Conservation (phyloP, 768 basidiomycete genomes). For the Inosperma sp. region DNA sequence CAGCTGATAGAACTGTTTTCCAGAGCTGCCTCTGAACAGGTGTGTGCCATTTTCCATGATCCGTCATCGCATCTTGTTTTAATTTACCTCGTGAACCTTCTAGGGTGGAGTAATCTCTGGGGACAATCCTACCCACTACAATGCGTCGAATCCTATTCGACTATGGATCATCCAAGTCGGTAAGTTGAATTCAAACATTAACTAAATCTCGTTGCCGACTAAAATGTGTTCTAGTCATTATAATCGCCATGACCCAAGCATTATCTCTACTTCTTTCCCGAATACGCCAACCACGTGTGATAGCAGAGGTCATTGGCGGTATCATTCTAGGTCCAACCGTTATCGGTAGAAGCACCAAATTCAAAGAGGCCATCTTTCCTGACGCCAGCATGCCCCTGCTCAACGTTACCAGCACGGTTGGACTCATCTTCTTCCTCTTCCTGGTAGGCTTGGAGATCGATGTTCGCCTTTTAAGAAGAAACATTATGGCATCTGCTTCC, state of each 20-base stretch:
- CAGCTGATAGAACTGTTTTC: constrained; percentile 36
- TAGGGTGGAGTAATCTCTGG: constrained; percentile 78
- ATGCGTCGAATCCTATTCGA: constrained; percentile 60
- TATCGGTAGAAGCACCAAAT: no score
- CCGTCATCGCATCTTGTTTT: not conserved
- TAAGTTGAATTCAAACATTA: no score
- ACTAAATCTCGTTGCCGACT: no score
- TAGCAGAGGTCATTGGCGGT: no score
- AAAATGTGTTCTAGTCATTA: no score
- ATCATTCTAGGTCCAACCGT: no score
- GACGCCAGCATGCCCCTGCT: constrained; percentile 48
- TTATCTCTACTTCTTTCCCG: no score
- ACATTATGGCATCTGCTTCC: constrained; percentile 49
- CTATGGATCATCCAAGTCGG: constrained; percentile 77
- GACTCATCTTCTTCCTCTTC: constrained; percentile 74
- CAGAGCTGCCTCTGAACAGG: constrained; percentile 47
- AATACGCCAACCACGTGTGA: no score
- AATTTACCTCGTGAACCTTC: not conserved
- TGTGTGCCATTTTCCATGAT: not conserved
- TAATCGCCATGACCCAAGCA: no score
- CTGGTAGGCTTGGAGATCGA: constrained; percentile 85
- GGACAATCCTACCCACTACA: constrained; percentile 56
- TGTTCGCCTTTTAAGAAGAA: constrained; percentile 58
- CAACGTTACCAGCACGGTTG: constrained; percentile 70
- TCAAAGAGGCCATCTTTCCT: constrained; percentile 57